Evolutionary conservation across 352 stramenopile genomes (phyloP), one percentile per base, ranked within the genome.

Genomic region (Phytophthora citricola): DNA sequence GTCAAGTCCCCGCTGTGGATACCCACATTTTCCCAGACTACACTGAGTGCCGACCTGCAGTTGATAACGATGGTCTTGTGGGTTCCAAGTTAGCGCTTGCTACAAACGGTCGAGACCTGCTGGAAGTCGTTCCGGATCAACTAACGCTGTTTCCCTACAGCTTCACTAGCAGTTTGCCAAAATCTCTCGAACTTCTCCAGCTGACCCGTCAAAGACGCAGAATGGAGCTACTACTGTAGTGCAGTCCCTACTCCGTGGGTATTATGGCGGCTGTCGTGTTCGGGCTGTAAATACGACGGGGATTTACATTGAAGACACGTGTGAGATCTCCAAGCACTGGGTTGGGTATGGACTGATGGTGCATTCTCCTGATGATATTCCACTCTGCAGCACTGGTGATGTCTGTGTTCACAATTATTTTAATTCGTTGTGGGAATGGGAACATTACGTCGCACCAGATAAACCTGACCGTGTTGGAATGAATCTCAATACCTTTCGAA

Each of bases 371-470:
- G 66, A 74, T 6, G 66, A 71, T 29, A 44, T 74, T 14, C 55
- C 66, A 0, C 54, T 74, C 5, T 74, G 66, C 31, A 67, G 53
- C 6, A 63, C 60, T 10, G 45, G 39, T n/a, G 50, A 56, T 8
- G 38, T 71, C 4, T 75, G 66, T 12, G 41, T 75, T 24, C 64
- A 72, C 51, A 68, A 72, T 32, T 63, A 63, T 29, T 69, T 61
- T 48, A 73, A 61, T n/a, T 64, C 65, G 2, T 31, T 64, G 5
- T 73, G 66, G 66, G 66, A 73, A 49, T 73, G 49, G 52, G 47
- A 62, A 14, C 36, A 58, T 32, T 56, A 66, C 6, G 26, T 53
- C 2, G 22, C 50, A 10, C n/a, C 48, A 1, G 44, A 14, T 2
- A 43, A 41, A 11, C 52, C 65, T 7, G 32, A 58, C n/a, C 51